Evolutionary conservation across 2,329 filamentous ascomycete genomes (phyloP).

Genomic region (Plectosphaerella sp.): DNA sequence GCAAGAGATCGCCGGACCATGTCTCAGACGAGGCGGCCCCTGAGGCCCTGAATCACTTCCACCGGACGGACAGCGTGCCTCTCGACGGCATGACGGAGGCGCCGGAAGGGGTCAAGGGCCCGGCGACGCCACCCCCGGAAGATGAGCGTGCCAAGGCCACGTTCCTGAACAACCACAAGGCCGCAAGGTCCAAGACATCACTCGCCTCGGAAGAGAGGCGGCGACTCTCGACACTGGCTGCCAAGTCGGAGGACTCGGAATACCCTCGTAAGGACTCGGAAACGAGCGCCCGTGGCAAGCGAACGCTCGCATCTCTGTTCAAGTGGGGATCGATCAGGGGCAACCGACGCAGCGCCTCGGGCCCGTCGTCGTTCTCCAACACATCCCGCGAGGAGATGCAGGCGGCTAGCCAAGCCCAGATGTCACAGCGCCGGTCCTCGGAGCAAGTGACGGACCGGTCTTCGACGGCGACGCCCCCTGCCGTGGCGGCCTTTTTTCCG

Average conservation of each 20-base stretch:
- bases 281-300: constrained; percentile 38
- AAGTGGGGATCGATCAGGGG: constrained; percentile 46
- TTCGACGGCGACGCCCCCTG: constrained; percentile 35
- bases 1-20: constrained; percentile 9
- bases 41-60: constrained; percentile 30
- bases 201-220: constrained; percentile 32
- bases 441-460: constrained; percentile 16
- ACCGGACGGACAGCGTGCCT: constrained; percentile 44
- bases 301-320: constrained; percentile 72
- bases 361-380: constrained; percentile 82
- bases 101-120: constrained; percentile 10
- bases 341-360: constrained; percentile 43
- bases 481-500: constrained; percentile 35
- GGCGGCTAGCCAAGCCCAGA: constrained; percentile 19
- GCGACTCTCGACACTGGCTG: constrained; percentile 24
- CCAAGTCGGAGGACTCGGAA: constrained; percentile 42
- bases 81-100: constrained; percentile 18
- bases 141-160: constrained; percentile 1
- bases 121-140: constrained; percentile 9
- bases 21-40: constrained; percentile 4
- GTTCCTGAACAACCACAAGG: constrained; percentile 18
- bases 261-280: constrained; percentile 51
- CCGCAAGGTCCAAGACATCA: constrained; percentile 45
- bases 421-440: neutral
- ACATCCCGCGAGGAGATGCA: constrained; percentile 84